phyloP scores from a whole-genome alignment of 208 protist genomes.

The Wallacemonas rigidus region DNA sequence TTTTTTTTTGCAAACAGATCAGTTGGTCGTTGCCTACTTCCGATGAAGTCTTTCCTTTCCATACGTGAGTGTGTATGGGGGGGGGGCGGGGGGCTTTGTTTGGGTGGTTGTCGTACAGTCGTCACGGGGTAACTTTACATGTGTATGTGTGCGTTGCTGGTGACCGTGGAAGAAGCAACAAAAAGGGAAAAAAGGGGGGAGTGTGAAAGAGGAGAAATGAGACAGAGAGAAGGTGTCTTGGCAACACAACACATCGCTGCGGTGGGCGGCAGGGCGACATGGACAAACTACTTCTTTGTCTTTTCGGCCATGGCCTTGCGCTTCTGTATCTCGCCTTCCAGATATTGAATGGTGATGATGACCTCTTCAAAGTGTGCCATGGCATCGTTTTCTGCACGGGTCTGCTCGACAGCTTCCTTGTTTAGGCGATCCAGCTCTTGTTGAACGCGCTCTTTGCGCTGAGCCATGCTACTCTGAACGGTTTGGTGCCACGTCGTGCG shows the following conservation, averaged over 20 bases:
- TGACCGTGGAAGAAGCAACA: not conserved
- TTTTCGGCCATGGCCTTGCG: constrained; percentile 71
- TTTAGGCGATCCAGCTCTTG: constrained; percentile 71
- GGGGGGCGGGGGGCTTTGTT: no score
- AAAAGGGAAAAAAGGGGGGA: constrained; percentile 15
- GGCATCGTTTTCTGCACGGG: constrained; percentile 74
- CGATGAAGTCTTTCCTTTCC: no score
- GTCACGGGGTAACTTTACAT: constrained; percentile 4
- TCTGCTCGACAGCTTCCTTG: constrained; percentile 67
- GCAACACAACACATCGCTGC: no score
- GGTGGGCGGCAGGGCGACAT: no score
- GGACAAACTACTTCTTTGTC: constrained; percentile 28
- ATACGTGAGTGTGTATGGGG: no score
- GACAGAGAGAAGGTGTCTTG: no score
- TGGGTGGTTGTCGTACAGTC: no score
- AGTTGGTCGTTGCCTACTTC: no score
- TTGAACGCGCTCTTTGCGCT: constrained; percentile 27
- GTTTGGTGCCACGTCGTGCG: constrained; percentile 35
- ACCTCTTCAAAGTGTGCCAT: constrained; percentile 68
- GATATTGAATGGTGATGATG: constrained; percentile 61
- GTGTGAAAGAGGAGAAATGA: not conserved
- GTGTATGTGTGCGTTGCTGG: not conserved
- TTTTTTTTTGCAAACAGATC: no score
- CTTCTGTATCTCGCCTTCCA: constrained; percentile 72
- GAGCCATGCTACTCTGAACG: constrained; percentile 28